These are phyloP conservation scores for Cylindrotheca fusiformis DNA, from an alignment of 108 stramenopile species.

Conservation along the genomic window DNA sequence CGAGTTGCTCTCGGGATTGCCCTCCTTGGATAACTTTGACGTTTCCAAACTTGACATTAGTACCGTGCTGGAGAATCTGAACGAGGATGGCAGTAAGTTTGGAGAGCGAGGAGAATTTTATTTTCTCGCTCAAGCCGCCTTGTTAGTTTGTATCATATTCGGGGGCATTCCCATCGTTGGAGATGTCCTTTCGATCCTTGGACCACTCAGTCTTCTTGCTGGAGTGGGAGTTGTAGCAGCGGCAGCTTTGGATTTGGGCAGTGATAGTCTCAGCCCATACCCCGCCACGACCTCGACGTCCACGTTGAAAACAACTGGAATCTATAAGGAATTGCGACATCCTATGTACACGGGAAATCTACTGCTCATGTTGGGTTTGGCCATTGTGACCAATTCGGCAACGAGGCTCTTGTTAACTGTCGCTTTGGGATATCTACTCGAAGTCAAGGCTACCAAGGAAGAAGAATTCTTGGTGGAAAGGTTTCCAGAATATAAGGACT, in stretches of 20 bases:
- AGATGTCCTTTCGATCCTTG: slow-evolving; percentile 34
- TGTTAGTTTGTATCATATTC: slow-evolving; percentile 44
- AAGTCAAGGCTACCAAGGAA: slow-evolving; percentile 58
- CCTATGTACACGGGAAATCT: slow-evolving; percentile 72
- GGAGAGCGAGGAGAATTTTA: slow-evolving; percentile 60
- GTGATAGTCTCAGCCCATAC: slow-evolving; percentile 43
- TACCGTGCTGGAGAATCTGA: background rate
- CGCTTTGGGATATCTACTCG: slow-evolving; percentile 38
- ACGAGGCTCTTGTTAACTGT: slow-evolving; percentile 43
- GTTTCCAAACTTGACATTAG: background rate
- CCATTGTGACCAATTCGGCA: slow-evolving; percentile 42
- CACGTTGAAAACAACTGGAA: slow-evolving; percentile 37
- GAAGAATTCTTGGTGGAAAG: slow-evolving; percentile 30
- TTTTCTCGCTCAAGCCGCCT: slow-evolving; percentile 40
- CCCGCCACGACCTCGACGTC: slow-evolving; percentile 33
- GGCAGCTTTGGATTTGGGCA: slow-evolving; percentile 43
- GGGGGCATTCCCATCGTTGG: slow-evolving; percentile 52
- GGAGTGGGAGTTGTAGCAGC: slow-evolving; percentile 30
- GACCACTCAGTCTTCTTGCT: slow-evolving; percentile 19
- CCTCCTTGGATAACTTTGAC: background rate
- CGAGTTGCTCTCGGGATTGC: background rate
- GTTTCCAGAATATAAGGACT: slow-evolving; percentile 27
- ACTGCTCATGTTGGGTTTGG: slow-evolving; percentile 34
- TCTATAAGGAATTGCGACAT: slow-evolving; percentile 59
- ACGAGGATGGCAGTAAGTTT: slow-evolving; percentile 21